phyloP scores from a whole-genome alignment of 2,329 filamentous ascomycete genomes.

The Ophiostoma triangulosporum region DNA sequence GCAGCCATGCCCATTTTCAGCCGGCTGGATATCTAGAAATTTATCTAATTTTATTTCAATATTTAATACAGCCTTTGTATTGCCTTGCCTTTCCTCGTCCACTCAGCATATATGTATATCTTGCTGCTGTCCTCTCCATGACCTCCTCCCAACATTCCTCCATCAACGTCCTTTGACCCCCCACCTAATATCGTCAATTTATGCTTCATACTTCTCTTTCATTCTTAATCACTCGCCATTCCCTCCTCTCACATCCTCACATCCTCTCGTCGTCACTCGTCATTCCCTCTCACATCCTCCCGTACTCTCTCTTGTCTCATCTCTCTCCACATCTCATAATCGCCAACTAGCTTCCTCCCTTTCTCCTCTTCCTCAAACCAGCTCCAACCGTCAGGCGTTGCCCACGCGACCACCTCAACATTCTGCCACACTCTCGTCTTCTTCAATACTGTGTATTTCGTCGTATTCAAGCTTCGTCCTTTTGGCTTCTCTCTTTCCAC shows the following conservation, averaged over 20 bases:
- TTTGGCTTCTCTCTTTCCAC: neutral
- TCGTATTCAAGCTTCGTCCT: neutral
- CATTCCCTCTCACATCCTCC: neutral
- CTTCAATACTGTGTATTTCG: too few species aligned
- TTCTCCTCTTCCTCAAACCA: constrained; percentile 6
- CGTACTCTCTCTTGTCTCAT: neutral
- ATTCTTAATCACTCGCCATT: neutral
- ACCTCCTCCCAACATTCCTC: neutral
- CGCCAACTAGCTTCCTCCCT: neutral
- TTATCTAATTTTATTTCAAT: neutral
- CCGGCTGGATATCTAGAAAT: constrained; percentile 6
- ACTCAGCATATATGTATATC: constrained; percentile 3
- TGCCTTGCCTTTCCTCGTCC: neutral
- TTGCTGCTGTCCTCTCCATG: constrained; percentile 6
- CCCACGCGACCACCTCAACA: neutral
- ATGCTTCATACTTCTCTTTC: neutral
- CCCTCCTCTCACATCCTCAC: neutral
- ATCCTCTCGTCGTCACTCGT: neutral
- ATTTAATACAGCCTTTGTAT: neutral
- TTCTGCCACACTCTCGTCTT: neutral
- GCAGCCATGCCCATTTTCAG: constrained; percentile 1
- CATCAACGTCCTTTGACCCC: neutral
- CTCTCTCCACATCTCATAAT: neutral
- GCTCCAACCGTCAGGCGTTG: neutral
- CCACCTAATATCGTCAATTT: too few species aligned